Percentiles rank a stretch among this genome's conserved stretches.
Conservation (phyloP, 176 grass and related monocot genomes). For the Oryza meridionalis region DNA sequence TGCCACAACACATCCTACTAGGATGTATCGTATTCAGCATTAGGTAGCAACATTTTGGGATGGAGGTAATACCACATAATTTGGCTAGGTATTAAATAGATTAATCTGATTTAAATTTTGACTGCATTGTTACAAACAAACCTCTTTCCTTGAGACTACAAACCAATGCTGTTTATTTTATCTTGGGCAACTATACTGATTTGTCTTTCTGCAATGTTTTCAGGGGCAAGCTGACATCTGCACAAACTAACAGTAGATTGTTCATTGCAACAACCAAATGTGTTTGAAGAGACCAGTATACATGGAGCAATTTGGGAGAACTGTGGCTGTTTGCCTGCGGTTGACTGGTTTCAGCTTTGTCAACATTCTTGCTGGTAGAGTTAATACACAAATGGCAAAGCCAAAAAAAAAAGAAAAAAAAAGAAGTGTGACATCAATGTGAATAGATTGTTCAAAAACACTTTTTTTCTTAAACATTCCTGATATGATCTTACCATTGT, state of each 20-base stretch:
- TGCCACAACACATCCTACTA: no score
- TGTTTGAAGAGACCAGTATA: conserved; percentile 33
- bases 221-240: conserved; percentile 49
- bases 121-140: background rate
- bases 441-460: conserved; percentile 42
- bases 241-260: conserved; percentile 29
- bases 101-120: background rate
- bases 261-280: conserved; percentile 1
- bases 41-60: no score
- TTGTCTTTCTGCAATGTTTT: conserved; percentile 19
- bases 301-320: background rate
- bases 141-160: conserved; percentile 2
- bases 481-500: conserved; percentile 32
- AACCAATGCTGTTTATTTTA: conserved; percentile 8
- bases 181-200: background rate
- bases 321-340: background rate
- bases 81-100: conserved; percentile 19
- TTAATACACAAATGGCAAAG: conserved; percentile 4
- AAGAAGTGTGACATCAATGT: conserved; percentile 20
- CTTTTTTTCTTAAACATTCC: background rate
- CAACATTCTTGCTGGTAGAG: background rate
- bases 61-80: no score
- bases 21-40: no score
- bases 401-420: background rate
- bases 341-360: conserved; percentile 7